Evolutionary conservation across 768 basidiomycete genomes (phyloP).

Genomic region (Nidula microcarpa): DNA sequence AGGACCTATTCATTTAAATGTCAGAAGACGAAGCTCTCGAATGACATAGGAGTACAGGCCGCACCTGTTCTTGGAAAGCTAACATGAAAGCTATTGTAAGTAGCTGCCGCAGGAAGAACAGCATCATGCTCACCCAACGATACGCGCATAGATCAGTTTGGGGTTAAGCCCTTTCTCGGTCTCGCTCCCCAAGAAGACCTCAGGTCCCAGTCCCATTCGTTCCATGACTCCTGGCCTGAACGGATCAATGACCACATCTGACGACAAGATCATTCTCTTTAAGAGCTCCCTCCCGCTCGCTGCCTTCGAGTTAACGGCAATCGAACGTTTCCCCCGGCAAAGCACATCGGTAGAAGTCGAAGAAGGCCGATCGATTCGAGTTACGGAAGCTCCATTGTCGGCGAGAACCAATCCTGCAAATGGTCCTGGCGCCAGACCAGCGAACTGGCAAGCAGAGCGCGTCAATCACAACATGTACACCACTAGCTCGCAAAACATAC

Average conservation of each 20-base stretch:
- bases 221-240: slow-evolving; percentile 85
- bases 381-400: slow-evolving; percentile 76
- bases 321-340: slow-evolving; percentile 75
- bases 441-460: slow-evolving; percentile 48
- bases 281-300: slow-evolving; percentile 52
- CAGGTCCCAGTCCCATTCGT: slow-evolving; percentile 70
- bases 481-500: not conserved
- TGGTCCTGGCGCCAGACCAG: slow-evolving; percentile 78
- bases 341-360: slow-evolving; percentile 45
- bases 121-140: slow-evolving; percentile 56
- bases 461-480: not conserved
- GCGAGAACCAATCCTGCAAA: slow-evolving; percentile 77
- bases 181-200: slow-evolving; percentile 58
- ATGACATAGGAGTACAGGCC: not conserved
- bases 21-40: slow-evolving; percentile 3
- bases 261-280: slow-evolving; percentile 53
- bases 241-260: slow-evolving; percentile 83
- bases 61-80: slow-evolving; percentile 65
- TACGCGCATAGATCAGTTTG: slow-evolving; percentile 67
- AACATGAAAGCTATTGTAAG: not conserved
- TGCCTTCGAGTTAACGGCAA: slow-evolving; percentile 65
- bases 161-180: slow-evolving; percentile 50
- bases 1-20: slow-evolving; percentile 41
- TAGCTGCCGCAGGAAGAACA: not conserved
- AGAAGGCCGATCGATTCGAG: slow-evolving; percentile 66